These are phyloP conservation scores for Penicillium glabrum DNA, from an alignment of 2,329 filamentous ascomycete species.

Conservation along the genomic window DNA sequence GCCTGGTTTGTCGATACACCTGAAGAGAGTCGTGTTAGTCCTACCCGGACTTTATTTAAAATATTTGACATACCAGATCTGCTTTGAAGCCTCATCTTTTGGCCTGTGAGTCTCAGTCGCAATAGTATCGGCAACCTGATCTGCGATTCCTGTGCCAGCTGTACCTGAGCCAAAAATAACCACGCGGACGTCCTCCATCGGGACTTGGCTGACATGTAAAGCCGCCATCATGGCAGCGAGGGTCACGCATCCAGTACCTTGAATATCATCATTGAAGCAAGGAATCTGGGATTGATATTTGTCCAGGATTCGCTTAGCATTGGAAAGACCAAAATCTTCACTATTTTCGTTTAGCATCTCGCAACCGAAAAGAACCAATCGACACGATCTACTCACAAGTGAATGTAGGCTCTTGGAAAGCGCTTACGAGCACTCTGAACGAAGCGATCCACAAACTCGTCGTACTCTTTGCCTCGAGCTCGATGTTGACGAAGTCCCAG, in stretches of 20 bases:
- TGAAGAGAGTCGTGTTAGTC: not conserved
- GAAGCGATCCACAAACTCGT: conserved; percentile 74
- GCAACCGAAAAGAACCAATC: not conserved
- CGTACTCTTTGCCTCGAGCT: conserved; percentile 70
- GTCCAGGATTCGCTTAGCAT: conserved; percentile 75
- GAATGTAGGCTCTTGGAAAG: conserved; percentile 79
- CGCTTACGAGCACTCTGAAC: conserved; percentile 65
- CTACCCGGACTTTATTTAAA: not conserved
- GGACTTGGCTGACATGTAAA: conserved; percentile 65
- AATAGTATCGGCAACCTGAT: conserved; percentile 79
- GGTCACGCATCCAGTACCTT: conserved; percentile 85
- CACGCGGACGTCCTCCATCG: conserved; percentile 67
- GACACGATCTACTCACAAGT: conserved; percentile 55
- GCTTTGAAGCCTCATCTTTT: conserved; percentile 71
- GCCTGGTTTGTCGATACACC: conserved; percentile 79
- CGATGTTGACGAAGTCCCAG: conserved; percentile 70
- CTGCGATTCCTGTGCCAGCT: conserved; percentile 81
- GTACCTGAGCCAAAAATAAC: conserved; percentile 79
- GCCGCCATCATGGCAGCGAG: conserved; percentile 78
- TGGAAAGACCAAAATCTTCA: conserved; percentile 79
- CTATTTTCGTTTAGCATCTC: conserved; percentile 13
- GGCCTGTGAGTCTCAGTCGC: conserved; percentile 64
- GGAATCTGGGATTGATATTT: conserved; percentile 70
- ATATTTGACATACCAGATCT: conserved; percentile 65
- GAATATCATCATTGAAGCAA: conserved; percentile 90